A percentile compares a stretch with the other conserved stretches of the same genome.
Conservation (phyloP, 2,329 filamentous ascomycete genomes). For the Hyphodiscus sp. region DNA sequence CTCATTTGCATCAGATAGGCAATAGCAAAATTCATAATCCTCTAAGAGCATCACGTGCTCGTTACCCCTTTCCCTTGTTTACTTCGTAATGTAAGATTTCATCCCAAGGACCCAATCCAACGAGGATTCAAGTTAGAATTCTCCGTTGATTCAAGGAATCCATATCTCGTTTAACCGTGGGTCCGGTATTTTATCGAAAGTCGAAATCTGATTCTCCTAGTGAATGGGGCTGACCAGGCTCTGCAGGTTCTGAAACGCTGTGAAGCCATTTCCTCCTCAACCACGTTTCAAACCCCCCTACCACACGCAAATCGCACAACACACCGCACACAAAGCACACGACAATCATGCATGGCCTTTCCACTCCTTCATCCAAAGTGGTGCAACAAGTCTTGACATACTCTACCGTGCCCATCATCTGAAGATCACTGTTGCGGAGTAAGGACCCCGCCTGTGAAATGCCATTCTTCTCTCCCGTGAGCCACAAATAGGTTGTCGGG, state of each 20-base stretch:
- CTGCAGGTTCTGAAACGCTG: background rate
- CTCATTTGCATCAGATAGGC: background rate
- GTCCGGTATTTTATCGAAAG: background rate
- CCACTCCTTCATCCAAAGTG: background rate
- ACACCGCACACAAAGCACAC: background rate
- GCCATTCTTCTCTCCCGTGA: background rate
- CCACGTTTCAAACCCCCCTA: background rate
- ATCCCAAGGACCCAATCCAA: background rate
- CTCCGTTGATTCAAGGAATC: background rate
- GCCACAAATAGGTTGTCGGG: background rate
- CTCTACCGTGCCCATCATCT: background rate
- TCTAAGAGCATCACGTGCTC: background rate
- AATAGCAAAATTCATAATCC: background rate
- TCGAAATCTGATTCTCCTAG: background rate
- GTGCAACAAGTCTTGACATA: background rate
- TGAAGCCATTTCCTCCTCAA: background rate
- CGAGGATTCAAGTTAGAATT: background rate
- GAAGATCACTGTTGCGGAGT: background rate
- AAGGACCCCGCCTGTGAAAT: background rate
- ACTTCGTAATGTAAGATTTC: too few relatives aligned
- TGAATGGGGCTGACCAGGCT: background rate
- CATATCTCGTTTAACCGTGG: background rate
- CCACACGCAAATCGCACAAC: background rate
- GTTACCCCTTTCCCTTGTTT: background rate
- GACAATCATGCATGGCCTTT: background rate